Percentiles rank a stretch among this genome's conserved stretches.
Evolutionary conservation across 2,329 filamentous ascomycete genomes (phyloP).

Genomic region (Scedosporium dehoogii): DNA sequence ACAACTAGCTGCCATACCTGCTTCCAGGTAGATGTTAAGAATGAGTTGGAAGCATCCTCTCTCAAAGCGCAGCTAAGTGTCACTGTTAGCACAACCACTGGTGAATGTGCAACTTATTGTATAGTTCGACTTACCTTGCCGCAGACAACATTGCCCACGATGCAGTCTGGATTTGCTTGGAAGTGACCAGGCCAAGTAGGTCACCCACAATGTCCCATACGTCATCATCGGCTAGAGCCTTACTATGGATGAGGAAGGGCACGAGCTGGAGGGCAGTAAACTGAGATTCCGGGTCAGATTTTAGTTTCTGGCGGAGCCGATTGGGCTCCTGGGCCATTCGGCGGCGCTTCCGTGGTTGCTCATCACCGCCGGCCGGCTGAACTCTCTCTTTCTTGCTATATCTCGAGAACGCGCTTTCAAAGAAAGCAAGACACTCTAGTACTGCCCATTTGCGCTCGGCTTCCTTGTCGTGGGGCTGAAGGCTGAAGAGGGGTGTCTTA

Average conservation of each 20-base stretch:
- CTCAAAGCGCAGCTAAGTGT: constrained; percentile 20
- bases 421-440: constrained; percentile 45
- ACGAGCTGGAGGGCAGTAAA: constrained; percentile 47
- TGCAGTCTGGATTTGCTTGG: constrained; percentile 57
- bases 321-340: constrained; percentile 31
- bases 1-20: constrained; percentile 67
- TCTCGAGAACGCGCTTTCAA: constrained; percentile 34
- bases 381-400: background rate
- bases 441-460: constrained; percentile 52
- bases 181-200: constrained; percentile 49
- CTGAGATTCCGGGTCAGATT: constrained; percentile 33
- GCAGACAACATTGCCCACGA: constrained; percentile 83
- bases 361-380: constrained; percentile 18
- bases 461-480: constrained; percentile 41
- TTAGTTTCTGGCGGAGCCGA: constrained; percentile 39
- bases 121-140: constrained; percentile 46
- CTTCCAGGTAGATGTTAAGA: constrained; percentile 44
- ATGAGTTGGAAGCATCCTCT: constrained; percentile 7
- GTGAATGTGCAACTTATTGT: background rate
- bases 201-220: constrained; percentile 46
- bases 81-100: constrained; percentile 12
- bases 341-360: constrained; percentile 43
- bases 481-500: constrained; percentile 37
- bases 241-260: constrained; percentile 43
- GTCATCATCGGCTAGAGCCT: constrained; percentile 37